A percentile compares a stretch with the other conserved stretches of the same genome.
These are phyloP conservation scores for Lablab purpureus DNA, from an alignment of 306 rosid genomes.

Conservation along the genomic window DNA sequence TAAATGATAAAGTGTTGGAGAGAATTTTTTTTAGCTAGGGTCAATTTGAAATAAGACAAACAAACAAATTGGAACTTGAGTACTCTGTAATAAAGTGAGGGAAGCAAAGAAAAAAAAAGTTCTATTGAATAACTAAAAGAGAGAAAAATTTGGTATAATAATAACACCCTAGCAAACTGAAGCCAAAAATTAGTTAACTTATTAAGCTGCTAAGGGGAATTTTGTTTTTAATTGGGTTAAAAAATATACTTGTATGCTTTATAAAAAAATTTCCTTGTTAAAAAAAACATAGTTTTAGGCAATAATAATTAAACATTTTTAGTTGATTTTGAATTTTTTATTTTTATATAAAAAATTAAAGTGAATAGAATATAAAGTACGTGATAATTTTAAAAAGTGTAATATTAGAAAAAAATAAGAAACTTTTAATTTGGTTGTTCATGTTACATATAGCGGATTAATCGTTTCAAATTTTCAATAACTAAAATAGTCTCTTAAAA, in stretches of 20 bases:
- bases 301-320: not conserved
- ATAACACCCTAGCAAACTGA: not conserved
- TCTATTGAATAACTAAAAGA: not conserved
- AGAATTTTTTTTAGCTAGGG: not conserved
- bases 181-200: not conserved
- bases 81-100: not conserved
- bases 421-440: not conserved
- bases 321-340: not conserved
- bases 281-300: not conserved
- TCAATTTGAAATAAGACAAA: conserved; percentile 8
- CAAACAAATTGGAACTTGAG: not conserved
- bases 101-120: not conserved
- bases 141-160: not conserved
- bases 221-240: not conserved
- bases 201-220: not conserved
- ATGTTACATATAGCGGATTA: not conserved
- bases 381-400: not conserved
- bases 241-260: not conserved
- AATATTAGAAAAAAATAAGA: not conserved
- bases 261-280: no score
- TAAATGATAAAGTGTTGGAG: not conserved
- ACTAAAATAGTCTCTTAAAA: no score
- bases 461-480: not conserved
- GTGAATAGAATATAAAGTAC: not conserved
- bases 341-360: not conserved